Evolutionary conservation across 768 basidiomycete genomes (phyloP).

Genomic region (Amanita pallidorosea): DNA sequence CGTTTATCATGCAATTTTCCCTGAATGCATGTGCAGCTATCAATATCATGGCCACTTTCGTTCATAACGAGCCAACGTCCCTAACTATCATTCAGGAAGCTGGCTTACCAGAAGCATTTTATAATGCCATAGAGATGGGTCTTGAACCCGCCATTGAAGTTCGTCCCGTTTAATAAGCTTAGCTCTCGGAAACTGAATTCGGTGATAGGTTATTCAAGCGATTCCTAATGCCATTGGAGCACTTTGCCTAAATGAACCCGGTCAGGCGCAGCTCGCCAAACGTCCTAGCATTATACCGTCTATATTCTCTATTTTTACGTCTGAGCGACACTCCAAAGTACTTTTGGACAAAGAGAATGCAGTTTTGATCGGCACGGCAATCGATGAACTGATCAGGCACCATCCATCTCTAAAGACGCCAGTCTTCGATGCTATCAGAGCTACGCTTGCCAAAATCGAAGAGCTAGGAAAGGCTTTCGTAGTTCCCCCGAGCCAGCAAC

Average conservation of each 20-base stretch:
- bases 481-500: constrained; percentile 45
- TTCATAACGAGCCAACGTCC: constrained; percentile 98
- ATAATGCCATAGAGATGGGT: constrained; percentile 72
- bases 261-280: constrained; percentile 68
- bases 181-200: constrained; percentile 4
- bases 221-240: constrained; percentile 95
- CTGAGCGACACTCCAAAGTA: constrained; percentile 71
- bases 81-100: constrained; percentile 88
- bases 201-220: constrained; percentile 70
- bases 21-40: constrained; percentile 36
- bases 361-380: constrained; percentile 74
- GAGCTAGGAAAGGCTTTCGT: constrained; percentile 54
- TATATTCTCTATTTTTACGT: constrained; percentile 81
- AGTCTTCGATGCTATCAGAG: constrained; percentile 69
- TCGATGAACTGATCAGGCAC: constrained; percentile 95
- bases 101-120: constrained; percentile 82
- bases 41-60: constrained; percentile 92
- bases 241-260: constrained; percentile 85
- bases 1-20: not conserved
- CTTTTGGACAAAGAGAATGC: constrained; percentile 91
- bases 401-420: constrained; percentile 79
- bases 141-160: constrained; percentile 88
- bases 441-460: constrained; percentile 64
- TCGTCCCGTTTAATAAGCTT: constrained; percentile 7
- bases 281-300: constrained; percentile 77